Conservation (phyloP, 805 yeast species). For the Candida peoriensis region DNA sequence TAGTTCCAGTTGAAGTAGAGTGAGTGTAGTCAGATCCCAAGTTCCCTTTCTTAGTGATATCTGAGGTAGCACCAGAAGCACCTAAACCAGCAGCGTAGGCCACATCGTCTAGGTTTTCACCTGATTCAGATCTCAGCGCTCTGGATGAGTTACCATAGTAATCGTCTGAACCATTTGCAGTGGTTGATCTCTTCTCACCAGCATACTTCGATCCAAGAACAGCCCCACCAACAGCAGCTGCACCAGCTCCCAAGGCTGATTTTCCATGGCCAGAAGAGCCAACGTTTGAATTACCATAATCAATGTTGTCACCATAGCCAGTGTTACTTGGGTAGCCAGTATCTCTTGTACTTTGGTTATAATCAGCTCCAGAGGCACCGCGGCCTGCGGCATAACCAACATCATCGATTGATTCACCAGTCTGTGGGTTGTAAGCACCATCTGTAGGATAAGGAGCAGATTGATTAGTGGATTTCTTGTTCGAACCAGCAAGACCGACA, state of each 20-base stretch:
- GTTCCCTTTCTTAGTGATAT: neutral
- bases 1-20: too few species aligned
- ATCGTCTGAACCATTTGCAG: slow-evolving; percentile 1
- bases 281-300: too few species aligned
- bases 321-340: neutral
- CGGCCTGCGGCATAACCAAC: slow-evolving; percentile 10
- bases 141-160: neutral
- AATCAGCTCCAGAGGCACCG: slow-evolving; percentile 3
- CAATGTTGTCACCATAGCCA: slow-evolving; percentile 6
- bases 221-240: neutral
- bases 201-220: too few species aligned
- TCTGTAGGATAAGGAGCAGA: slow-evolving; percentile 2
- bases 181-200: neutral
- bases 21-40: too few species aligned
- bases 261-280: too few species aligned
- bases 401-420: slow-evolving; percentile 3
- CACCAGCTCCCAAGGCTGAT: too few species aligned
- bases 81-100: slow-evolving; percentile 10
- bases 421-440: neutral
- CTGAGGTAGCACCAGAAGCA: slow-evolving; percentile 8
- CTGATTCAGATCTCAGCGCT: neutral
- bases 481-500: neutral
- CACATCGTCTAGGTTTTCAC: slow-evolving; percentile 5
- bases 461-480: neutral
- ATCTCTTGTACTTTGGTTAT: too few species aligned